Conservation (phyloP, 2,329 filamentous ascomycete genomes). For the Aspergillus vadensis region DNA sequence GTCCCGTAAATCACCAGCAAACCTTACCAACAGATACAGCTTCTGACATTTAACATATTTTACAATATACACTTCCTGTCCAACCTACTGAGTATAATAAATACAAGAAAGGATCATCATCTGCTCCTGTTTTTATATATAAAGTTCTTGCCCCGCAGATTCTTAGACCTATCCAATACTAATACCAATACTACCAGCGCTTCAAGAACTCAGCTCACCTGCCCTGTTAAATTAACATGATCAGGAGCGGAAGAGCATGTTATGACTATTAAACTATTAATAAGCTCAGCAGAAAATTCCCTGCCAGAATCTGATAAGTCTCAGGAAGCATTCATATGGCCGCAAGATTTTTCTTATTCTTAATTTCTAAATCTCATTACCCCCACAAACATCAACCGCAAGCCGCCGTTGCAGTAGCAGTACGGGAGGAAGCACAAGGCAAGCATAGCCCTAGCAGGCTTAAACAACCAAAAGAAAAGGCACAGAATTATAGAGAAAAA, state of each 20-base stretch:
- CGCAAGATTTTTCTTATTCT: constrained; percentile 33
- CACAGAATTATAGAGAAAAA: constrained; percentile 45
- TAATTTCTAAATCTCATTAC: constrained; percentile 40
- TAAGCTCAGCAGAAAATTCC: constrained; percentile 40
- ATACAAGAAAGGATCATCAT: constrained; percentile 34
- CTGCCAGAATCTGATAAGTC: constrained; percentile 37
- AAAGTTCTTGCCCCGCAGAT: constrained; percentile 40
- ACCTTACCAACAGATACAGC: too few relatives aligned
- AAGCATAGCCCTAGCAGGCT: constrained; percentile 32
- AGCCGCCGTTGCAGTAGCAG: constrained; percentile 42
- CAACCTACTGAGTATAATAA: too few relatives aligned
- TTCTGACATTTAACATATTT: too few relatives aligned
- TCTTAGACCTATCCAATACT: constrained; percentile 39
- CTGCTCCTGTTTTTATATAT: constrained; percentile 42
- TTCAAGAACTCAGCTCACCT: constrained; percentile 35
- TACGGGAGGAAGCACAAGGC: constrained; percentile 44
- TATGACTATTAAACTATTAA: constrained; percentile 38
- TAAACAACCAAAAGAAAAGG: constrained; percentile 43
- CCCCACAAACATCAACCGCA: constrained; percentile 41
- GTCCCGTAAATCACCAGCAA: too few relatives aligned
- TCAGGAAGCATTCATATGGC: constrained; percentile 37
- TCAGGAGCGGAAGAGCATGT: constrained; percentile 29
- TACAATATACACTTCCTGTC: too few relatives aligned
- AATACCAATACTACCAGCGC: constrained; percentile 36
- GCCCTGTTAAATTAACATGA: constrained; percentile 38